Percentiles rank a stretch among this genome's conserved stretches.
phyloP scores from a whole-genome alignment of 352 stramenopile species.

The Phytophthora multivora region DNA sequence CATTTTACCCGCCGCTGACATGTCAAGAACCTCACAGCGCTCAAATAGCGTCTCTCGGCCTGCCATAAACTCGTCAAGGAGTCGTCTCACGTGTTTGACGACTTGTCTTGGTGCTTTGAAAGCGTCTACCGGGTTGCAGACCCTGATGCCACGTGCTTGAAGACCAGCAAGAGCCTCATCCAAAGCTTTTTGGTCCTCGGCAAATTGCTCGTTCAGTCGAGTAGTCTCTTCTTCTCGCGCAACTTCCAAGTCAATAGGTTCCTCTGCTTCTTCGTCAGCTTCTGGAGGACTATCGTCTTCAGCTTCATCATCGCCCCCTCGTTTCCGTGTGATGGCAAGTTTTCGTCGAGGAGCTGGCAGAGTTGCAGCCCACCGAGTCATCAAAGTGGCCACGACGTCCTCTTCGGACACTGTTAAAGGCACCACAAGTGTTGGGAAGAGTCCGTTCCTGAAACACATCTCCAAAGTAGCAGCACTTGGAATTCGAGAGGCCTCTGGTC shows the following conservation, averaged over 20 bases:
- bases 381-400: constrained; percentile 25
- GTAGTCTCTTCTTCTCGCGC: constrained; percentile 47
- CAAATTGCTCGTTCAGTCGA: constrained; percentile 51
- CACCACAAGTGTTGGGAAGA: constrained; percentile 63
- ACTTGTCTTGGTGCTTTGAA: constrained; percentile 40
- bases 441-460: constrained; percentile 43
- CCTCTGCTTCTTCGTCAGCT: constrained; percentile 24
- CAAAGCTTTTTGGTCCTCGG: constrained; percentile 46
- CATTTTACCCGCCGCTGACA: constrained; percentile 3
- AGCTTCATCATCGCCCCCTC: constrained; percentile 7
- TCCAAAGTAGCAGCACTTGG: constrained; percentile 46
- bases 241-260: constrained; percentile 36
- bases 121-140: constrained; percentile 35
- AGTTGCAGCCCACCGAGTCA: constrained; percentile 37
- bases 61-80: constrained; percentile 39
- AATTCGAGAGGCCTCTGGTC: constrained; percentile 33
- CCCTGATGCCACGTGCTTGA: constrained; percentile 37
- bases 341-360: constrained; percentile 34
- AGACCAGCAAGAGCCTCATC: constrained; percentile 40
- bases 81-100: constrained; percentile 30
- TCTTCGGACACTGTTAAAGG: constrained; percentile 42
- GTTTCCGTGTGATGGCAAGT: constrained; percentile 28
- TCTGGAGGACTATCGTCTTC: constrained; percentile 13
- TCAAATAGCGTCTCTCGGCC: constrained; percentile 56
- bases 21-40: constrained; percentile 39